A percentile compares a stretch with the other conserved stretches of the same genome.
These are phyloP conservation scores for Lumnitzera racemosa DNA, from an alignment of 345 rosid genomes.

Conservation along the genomic window DNA sequence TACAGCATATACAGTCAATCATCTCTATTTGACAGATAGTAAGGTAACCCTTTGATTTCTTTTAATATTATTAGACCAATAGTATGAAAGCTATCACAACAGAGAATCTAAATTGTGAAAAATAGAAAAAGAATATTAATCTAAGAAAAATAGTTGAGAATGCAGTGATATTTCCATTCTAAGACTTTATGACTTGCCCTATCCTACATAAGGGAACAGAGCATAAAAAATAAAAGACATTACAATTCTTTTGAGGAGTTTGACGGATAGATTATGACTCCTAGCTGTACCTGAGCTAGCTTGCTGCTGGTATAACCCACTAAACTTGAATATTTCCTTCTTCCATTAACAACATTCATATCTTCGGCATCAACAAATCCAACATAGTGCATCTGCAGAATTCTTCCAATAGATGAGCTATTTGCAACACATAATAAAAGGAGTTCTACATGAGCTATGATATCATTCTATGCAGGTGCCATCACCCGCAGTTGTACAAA, in stretches of 20 bases:
- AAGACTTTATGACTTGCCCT: no score
- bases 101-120: no score
- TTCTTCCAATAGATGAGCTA: constrained; percentile 3
- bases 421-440: not conserved
- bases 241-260: no score
- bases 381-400: constrained; percentile 76
- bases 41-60: no score
- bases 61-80: no score
- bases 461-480: no score
- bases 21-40: no score
- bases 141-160: no score
- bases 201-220: not conserved
- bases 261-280: constrained; percentile 3
- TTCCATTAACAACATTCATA: constrained; percentile 75
- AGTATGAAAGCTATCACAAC: no score
- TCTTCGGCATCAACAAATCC: constrained; percentile 89
- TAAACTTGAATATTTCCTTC: constrained; percentile 64
- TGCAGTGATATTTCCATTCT: no score
- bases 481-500: not conserved
- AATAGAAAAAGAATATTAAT: no score
- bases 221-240: not conserved
- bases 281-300: constrained; percentile 76
- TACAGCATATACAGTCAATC: no score
- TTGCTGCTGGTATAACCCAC: constrained; percentile 70
- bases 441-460: not conserved